phyloP scores from a whole-genome alignment of 2,329 filamentous ascomycete species.

The Blumeriella jaapii region DNA sequence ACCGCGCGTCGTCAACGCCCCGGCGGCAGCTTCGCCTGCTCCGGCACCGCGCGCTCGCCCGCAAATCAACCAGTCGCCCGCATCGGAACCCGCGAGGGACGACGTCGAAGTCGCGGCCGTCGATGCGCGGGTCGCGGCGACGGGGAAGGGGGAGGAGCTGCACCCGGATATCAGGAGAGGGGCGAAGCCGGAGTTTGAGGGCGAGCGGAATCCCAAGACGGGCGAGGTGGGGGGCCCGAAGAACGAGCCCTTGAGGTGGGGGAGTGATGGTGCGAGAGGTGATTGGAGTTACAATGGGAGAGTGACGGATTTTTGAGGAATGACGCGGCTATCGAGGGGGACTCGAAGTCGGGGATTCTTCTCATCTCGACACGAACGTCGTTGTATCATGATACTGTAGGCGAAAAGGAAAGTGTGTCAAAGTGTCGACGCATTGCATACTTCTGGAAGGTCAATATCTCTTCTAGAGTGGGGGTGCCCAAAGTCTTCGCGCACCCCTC shows the following conservation, averaged over 20 bases:
- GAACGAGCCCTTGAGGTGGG: conserved; percentile 91
- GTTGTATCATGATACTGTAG: no score
- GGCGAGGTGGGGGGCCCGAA: conserved; percentile 95
- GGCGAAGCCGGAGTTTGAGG: conserved; percentile 82
- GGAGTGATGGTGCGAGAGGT: conserved; percentile 45
- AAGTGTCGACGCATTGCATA: no score
- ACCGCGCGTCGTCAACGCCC: conserved; percentile 28
- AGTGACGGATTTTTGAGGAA: conserved; percentile 70
- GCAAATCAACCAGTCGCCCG: conserved; percentile 39
- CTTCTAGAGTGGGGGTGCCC: no score
- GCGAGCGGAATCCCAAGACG: conserved; percentile 83
- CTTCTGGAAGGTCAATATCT: no score
- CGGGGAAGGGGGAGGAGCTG: conserved; percentile 50
- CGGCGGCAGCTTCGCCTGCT: conserved; percentile 9
- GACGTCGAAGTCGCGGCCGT: conserved; percentile 22
- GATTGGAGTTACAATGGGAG: conserved; percentile 92
- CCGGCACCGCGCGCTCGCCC: conserved; percentile 23
- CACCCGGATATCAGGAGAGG: conserved; percentile 65
- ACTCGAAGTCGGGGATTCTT: no score
- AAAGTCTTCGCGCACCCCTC: no score
- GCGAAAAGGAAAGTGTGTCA: no score
- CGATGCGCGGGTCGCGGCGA: conserved; percentile 36
- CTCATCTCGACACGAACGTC: no score
- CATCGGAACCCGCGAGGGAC: conserved; percentile 13
- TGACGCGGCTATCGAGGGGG: no score